These are phyloP conservation scores for Avena sativa DNA, from an alignment of 176 grass and related monocot genomes.

Conservation along the genomic window DNA sequence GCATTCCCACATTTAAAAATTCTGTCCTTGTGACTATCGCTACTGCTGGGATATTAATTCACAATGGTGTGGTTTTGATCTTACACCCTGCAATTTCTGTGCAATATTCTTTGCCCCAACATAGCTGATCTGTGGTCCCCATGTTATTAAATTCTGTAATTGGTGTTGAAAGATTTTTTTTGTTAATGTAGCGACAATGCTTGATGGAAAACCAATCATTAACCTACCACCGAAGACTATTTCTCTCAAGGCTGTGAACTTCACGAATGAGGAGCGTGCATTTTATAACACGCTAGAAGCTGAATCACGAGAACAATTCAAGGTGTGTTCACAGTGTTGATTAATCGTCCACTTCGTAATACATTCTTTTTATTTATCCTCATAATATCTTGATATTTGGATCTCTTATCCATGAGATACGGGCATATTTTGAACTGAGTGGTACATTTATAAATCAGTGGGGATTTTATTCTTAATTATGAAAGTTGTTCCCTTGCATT, in stretches of 20 bases:
- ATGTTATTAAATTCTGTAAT: background rate
- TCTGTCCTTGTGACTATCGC: background rate
- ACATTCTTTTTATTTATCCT: constrained; percentile 17
- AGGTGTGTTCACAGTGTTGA: constrained; percentile 57
- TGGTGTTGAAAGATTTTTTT: constrained; percentile 8
- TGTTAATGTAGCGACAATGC: constrained; percentile 59
- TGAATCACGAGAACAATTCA: constrained; percentile 94
- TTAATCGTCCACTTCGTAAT: constrained; percentile 2
- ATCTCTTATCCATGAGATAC: background rate
- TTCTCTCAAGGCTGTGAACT: constrained; percentile 78
- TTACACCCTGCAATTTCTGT: background rate
- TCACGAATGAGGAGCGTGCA: constrained; percentile 74
- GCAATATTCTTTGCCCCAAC: constrained; percentile 3
- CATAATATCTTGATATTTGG: background rate
- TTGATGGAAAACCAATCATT: constrained; percentile 97
- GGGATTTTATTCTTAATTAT: background rate
- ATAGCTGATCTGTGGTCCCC: background rate
- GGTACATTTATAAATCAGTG: background rate
- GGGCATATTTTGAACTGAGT: background rate
- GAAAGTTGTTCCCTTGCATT: background rate
- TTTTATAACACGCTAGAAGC: constrained; percentile 90
- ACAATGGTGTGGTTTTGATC: background rate
- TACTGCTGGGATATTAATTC: background rate
- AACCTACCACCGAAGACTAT: constrained; percentile 84
- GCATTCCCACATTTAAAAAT: background rate